A percentile compares a stretch with the other conserved stretches of the same genome.
Conservation (phyloP, 768 basidiomycete genomes). For the Chlorophyllum brunneum region DNA sequence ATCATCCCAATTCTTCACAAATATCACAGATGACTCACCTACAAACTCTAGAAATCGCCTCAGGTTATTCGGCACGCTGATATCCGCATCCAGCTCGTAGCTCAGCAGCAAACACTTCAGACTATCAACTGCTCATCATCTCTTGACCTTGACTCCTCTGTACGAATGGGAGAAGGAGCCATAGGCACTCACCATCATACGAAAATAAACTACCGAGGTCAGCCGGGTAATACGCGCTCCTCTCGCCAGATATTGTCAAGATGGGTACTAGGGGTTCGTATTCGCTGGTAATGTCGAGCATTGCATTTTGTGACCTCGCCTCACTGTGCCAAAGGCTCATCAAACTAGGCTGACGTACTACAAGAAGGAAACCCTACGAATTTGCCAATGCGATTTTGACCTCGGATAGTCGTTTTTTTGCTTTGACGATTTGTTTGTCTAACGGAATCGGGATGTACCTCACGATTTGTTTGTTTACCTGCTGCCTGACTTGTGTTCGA, state of each 20-base stretch:
- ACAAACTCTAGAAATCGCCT: constrained; percentile 56
- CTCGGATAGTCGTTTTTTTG: constrained; percentile 36
- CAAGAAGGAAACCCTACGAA: constrained; percentile 41
- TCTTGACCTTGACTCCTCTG: constrained; percentile 6
- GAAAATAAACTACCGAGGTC: constrained; percentile 47
- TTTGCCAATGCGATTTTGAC: constrained; percentile 44
- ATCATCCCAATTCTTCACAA: neutral
- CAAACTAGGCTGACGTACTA: too few species aligned
- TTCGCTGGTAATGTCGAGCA: constrained; percentile 33
- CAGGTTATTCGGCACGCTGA: constrained; percentile 40
- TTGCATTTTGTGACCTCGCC: constrained; percentile 46
- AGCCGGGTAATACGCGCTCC: constrained; percentile 43
- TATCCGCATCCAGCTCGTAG: constrained; percentile 43
- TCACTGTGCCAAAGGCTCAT: too few species aligned
- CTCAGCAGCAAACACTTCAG: constrained; percentile 42
- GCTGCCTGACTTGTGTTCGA: constrained; percentile 35
- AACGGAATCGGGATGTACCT: constrained; percentile 47
- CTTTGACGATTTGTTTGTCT: constrained; percentile 39
- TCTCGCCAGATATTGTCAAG: constrained; percentile 44
- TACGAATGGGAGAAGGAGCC: neutral
- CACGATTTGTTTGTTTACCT: constrained; percentile 46
- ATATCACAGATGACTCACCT: constrained; percentile 31
- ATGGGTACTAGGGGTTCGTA: constrained; percentile 44
- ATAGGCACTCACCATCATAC: constrained; percentile 45
- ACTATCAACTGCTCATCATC: constrained; percentile 30